phyloP scores from a whole-genome alignment of 352 stramenopile species.

The Thraustochytrium striatum region DNA sequence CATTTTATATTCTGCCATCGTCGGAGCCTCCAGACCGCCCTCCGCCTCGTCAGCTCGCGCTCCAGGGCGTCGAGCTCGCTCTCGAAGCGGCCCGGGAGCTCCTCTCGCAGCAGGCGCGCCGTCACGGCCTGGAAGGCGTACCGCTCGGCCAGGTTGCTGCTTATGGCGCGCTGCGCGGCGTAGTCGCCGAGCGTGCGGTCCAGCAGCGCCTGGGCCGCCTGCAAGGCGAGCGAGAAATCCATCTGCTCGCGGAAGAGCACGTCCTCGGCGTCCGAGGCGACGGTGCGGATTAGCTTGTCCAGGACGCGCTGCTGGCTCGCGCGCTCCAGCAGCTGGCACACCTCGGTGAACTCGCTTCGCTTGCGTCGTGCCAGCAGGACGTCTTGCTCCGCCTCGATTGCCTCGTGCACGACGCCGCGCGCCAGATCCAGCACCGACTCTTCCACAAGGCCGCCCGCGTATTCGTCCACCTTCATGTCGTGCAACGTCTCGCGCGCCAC shows the following conservation, averaged over 20 bases:
- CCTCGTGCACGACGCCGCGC: background rate
- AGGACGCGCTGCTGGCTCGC: background rate
- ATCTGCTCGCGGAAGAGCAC: slow-evolving; percentile 29
- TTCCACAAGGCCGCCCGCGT: background rate
- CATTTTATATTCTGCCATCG: no score
- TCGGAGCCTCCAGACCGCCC: no score
- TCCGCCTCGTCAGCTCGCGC: no score
- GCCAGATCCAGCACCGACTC: background rate
- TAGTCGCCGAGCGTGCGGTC: no score
- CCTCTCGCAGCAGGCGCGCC: no score
- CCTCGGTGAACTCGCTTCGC: background rate
- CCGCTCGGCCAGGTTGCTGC: no score
- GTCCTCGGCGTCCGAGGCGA: slow-evolving; percentile 10
- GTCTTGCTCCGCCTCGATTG: background rate
- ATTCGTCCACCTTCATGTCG: background rate
- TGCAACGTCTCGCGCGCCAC: background rate
- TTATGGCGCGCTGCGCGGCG: no score
- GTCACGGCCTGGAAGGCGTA: no score
- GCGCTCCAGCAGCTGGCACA: background rate
- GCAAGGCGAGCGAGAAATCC: background rate
- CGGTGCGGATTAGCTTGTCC: background rate
- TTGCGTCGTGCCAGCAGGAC: background rate
- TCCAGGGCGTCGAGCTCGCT: no score
- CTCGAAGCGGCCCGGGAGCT: no score
- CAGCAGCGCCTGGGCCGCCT: background rate